These are phyloP conservation scores for Cokeromyces recurvatus DNA, from an alignment of 371 early-diverging fungal species.

Conservation along the genomic window DNA sequence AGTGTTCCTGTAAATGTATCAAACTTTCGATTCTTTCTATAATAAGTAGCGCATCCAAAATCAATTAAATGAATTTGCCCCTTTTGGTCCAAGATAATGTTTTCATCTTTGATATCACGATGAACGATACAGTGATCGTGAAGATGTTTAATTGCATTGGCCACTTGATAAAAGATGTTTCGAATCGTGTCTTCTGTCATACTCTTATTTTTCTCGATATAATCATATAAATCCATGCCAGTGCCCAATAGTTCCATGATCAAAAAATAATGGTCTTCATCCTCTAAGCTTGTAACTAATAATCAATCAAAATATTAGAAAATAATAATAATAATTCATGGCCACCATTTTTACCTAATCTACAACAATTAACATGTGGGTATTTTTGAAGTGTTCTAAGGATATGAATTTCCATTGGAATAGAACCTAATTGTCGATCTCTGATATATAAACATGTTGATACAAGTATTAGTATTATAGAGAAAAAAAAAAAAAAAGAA, in stretches of 20 bases:
- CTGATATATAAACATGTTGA: too few relatives aligned
- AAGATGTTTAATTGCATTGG: conserved; percentile 61
- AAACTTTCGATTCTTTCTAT: conserved; percentile 54
- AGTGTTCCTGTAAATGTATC: conserved; percentile 74
- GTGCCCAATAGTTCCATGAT: conserved; percentile 65
- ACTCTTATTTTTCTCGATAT: conserved; percentile 59
- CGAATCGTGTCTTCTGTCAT: conserved; percentile 55
- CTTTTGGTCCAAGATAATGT: conserved; percentile 64
- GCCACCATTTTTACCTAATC: conserved; percentile 58
- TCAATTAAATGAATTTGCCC: conserved; percentile 65
- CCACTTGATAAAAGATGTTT: conserved; percentile 59
- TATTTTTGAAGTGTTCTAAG: conserved; percentile 53
- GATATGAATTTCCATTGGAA: conserved; percentile 71
- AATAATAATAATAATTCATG: too few relatives aligned
- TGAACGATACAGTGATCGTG: conserved; percentile 74
- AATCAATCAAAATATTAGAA: too few relatives aligned
- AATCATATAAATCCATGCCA: conserved; percentile 76
- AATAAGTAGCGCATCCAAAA: conserved; percentile 71
- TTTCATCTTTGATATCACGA: conserved; percentile 76
- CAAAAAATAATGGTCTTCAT: conserved; percentile 64
- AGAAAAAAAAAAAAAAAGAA: too few relatives aligned
- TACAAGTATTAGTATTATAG: too few relatives aligned
- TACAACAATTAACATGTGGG: conserved; percentile 60
- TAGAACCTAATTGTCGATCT: conserved; percentile 57
- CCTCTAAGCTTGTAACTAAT: too few relatives aligned